phyloP scores from a whole-genome alignment of 2,329 filamentous ascomycete species.

The Ramularia endophylla region DNA sequence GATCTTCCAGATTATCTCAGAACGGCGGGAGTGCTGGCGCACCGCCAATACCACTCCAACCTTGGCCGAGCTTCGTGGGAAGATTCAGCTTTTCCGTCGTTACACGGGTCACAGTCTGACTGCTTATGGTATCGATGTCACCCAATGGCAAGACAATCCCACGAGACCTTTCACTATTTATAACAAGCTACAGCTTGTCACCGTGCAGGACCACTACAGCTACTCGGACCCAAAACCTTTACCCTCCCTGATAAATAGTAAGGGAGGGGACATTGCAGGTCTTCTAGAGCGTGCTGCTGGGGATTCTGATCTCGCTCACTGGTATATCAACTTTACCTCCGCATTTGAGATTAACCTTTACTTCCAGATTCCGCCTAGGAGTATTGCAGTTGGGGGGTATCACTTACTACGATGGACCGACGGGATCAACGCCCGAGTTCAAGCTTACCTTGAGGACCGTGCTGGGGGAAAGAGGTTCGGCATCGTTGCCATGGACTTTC shows the following conservation, averaged over 20 bases:
- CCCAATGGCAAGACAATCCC: constrained; percentile 32
- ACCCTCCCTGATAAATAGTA: constrained; percentile 35
- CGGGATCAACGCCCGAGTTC: constrained; percentile 39
- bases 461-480: constrained; percentile 28
- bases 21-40: constrained; percentile 28
- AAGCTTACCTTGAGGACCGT: constrained; percentile 26
- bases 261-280: constrained; percentile 34
- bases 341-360: constrained; percentile 39
- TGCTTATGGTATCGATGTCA: constrained; percentile 30
- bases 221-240: constrained; percentile 36
- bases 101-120: constrained; percentile 20
- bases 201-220: constrained; percentile 46
- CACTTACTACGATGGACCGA: constrained; percentile 38
- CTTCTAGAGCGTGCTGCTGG: constrained; percentile 34
- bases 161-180: constrained; percentile 31
- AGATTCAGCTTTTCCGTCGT: constrained; percentile 33
- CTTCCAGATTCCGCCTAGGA: constrained; percentile 29
- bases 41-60: constrained; percentile 29
- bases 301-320: constrained; percentile 24
- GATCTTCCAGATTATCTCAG: constrained; percentile 25
- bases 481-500: constrained; percentile 34
- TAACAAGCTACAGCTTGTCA: constrained; percentile 34
- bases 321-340: constrained; percentile 42
- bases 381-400: constrained; percentile 42
- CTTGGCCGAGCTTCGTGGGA: constrained; percentile 29